Conservation (phyloP, 2,329 filamentous ascomycete species). For the Trichoderma atroviride region DNA sequence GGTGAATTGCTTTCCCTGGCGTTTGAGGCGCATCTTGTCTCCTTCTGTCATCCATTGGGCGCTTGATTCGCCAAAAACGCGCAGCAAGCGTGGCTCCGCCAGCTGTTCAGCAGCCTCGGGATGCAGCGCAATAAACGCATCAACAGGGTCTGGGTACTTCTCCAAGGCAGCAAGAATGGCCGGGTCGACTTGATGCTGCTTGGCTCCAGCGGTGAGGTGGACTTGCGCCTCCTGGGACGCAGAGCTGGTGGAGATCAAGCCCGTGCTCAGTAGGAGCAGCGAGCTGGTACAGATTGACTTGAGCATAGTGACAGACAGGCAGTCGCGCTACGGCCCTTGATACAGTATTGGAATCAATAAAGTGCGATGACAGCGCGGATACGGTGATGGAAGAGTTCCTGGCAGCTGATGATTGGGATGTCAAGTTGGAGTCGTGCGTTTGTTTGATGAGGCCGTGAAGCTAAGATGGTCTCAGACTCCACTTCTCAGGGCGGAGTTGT, state of each 20-base stretch:
- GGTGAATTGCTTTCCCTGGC: constrained; percentile 70
- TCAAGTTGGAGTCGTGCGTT: neutral
- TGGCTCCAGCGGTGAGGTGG: constrained; percentile 24
- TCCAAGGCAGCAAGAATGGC: constrained; percentile 34
- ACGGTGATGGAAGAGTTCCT: neutral
- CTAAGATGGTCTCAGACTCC: constrained; percentile 6
- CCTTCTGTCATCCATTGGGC: constrained; percentile 71
- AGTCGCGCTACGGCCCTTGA: neutral
- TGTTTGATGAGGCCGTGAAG: neutral
- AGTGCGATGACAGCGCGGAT: neutral
- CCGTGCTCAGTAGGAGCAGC: constrained; percentile 19
- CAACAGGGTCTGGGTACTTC: constrained; percentile 36
- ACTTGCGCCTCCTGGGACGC: constrained; percentile 26
- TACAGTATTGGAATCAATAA: neutral
- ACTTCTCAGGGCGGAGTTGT: constrained; percentile 4
- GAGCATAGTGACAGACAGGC: neutral
- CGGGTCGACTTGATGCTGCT: constrained; percentile 30
- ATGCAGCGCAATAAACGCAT: constrained; percentile 35
- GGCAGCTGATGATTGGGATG: neutral
- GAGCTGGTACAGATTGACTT: constrained; percentile 23
- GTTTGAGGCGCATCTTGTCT: constrained; percentile 69
- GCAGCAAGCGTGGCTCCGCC: constrained; percentile 59
- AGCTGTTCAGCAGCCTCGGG: constrained; percentile 35
- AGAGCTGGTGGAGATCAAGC: constrained; percentile 17
- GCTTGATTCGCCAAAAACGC: constrained; percentile 64